Conservation (phyloP, 345 rosid genomes). For the Lagerstroemia speciosa region DNA sequence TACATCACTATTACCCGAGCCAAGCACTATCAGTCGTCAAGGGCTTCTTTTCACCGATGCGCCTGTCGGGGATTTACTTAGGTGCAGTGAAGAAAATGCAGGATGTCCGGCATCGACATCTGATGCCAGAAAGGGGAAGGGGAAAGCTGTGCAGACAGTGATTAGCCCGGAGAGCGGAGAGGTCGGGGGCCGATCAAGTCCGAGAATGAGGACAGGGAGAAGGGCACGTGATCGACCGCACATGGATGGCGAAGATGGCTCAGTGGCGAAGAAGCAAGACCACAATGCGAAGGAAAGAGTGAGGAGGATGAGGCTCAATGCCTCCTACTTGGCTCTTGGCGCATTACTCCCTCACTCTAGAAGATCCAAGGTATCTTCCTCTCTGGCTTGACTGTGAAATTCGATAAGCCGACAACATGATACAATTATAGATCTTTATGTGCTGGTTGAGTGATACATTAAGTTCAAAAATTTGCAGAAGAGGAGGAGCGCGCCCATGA, state of each 20-base stretch:
- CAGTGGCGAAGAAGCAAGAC: slow-evolving; percentile 15
- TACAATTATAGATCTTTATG: background rate
- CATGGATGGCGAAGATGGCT: slow-evolving; percentile 4
- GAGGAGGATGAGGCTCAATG: slow-evolving; percentile 28
- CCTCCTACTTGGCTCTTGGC: slow-evolving; percentile 23
- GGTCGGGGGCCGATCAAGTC: background rate
- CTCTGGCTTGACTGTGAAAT: too few species aligned
- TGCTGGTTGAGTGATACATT: background rate
- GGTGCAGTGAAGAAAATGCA: background rate
- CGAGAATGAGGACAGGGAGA: background rate
- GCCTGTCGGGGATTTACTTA: background rate
- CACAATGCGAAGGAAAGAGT: slow-evolving; percentile 34
- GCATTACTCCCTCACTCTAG: slow-evolving; percentile 23
- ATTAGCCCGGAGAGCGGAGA: slow-evolving; percentile 1
- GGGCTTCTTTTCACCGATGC: background rate
- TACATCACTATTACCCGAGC: background rate
- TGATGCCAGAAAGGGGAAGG: background rate
- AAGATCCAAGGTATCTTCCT: slow-evolving; percentile 20
- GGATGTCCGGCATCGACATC: background rate
- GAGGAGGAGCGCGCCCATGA: slow-evolving; percentile 19
- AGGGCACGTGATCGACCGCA: background rate
- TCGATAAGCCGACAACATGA: too few species aligned
- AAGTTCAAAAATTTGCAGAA: slow-evolving; percentile 13
- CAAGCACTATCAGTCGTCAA: background rate
- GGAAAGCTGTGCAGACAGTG: background rate